phyloP scores from a whole-genome alignment of 2,329 filamentous ascomycete species.

The Aspergillus spinulosporus region DNA sequence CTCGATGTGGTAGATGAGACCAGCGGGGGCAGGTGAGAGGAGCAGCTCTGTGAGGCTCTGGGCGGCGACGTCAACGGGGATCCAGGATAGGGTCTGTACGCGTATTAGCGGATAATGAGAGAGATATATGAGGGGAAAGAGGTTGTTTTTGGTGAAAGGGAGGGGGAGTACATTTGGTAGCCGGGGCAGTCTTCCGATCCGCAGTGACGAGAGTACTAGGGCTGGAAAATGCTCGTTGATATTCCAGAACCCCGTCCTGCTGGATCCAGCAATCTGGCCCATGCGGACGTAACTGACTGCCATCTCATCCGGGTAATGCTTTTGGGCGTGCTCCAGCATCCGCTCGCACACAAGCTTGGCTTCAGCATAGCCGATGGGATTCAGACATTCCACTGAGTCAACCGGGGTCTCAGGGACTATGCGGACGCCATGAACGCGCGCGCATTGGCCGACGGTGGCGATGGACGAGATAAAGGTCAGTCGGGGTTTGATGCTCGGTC shows the following conservation, averaged over 20 bases:
- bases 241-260: slow-evolving; percentile 5
- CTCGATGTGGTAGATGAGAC: slow-evolving; percentile 7
- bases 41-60: neutral
- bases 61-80: slow-evolving; percentile 9
- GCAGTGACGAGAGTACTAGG: neutral
- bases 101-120: no score
- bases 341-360: slow-evolving; percentile 12
- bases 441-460: neutral
- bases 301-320: neutral
- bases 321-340: slow-evolving; percentile 1
- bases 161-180: no score
- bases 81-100: slow-evolving; percentile 11
- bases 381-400: neutral
- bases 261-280: slow-evolving; percentile 8
- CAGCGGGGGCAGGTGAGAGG: neutral
- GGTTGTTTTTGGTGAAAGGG: no score
- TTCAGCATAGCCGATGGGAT: slow-evolving; percentile 7
- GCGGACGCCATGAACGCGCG: neutral
- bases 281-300: slow-evolving; percentile 2
- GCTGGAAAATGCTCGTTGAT: slow-evolving; percentile 2
- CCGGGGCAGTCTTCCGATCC: no score
- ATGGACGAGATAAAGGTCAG: slow-evolving; percentile 13
- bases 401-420: neutral
- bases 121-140: neutral
- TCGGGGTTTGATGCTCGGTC: neutral